These are phyloP conservation scores for Aureobasidium lini DNA, from an alignment of 2,329 filamentous ascomycete species.

Conservation along the genomic window DNA sequence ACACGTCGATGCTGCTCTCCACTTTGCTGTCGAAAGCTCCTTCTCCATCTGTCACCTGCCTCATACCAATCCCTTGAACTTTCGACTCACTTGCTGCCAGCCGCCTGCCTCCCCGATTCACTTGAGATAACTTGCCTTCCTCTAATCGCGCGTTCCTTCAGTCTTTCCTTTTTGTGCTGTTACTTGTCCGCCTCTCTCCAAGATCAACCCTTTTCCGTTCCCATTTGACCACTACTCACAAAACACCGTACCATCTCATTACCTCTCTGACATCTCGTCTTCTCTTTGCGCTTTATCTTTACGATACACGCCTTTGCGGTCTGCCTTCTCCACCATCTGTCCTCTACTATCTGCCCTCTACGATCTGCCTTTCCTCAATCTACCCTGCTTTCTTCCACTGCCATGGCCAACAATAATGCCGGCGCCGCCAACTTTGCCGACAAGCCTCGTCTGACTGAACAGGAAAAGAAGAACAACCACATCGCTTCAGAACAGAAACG, in stretches of 20 bases:
- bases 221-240: background rate
- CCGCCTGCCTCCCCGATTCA: background rate
- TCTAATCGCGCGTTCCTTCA: background rate
- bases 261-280: background rate
- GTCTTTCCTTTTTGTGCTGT: background rate
- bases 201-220: background rate
- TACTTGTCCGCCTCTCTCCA: background rate
- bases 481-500: slow-evolving; percentile 62
- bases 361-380: background rate
- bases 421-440: slow-evolving; percentile 29
- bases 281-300: background rate
- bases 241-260: background rate
- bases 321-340: background rate
- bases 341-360: background rate
- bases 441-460: slow-evolving; percentile 59
- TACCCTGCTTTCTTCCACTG: background rate
- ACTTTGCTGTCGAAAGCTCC: background rate
- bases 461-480: slow-evolving; percentile 68
- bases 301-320: too few species aligned
- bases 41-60: background rate
- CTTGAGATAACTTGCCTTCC: background rate
- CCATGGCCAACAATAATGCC: slow-evolving; percentile 4
- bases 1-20: slow-evolving; percentile 4
- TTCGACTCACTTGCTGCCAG: background rate
- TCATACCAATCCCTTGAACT: background rate